Base-by-base conservation (phyloP, 805 yeast genomes). In the Saturnispora zaruensis region DNA sequence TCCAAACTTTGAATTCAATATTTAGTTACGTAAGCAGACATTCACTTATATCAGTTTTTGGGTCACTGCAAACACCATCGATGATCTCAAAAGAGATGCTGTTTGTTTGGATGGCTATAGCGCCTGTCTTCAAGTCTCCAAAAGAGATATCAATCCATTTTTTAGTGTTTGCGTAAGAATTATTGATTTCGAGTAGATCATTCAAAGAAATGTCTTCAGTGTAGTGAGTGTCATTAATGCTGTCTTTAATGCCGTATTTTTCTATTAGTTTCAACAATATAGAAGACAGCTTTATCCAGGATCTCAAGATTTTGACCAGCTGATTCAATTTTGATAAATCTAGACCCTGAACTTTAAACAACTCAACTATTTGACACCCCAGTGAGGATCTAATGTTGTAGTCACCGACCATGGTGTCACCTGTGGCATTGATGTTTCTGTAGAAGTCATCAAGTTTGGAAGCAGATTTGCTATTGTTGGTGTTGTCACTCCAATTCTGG, bases 351-450 rank as follows among this genome's bases (percentile, higher is more conserved):
- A 64, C 53, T 45, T 64, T 64, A 33, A 55, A 60, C 4, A 65
- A 44, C 40, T 62, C 58, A 16, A 63, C 55, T 54, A 65, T 58
- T 25, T 57, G 51, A 51, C 67, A 62, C 3, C 68, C 67, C 14
- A 55, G 44, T n/a, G 62, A 46, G 41, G 54, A 58, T 16, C 56
- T 43, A 14, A 53, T 24, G 4, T 28, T 41, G 23, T 20, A 23
- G 11, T 41, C 42, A 23, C 11, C 24, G 6, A 49, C 13, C 25
- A 24, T 21, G 36, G 32, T 34, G 36, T 25, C 42, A 13, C 49
- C 40, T 13, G 49, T 50, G 8, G 41, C 43, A 51, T 63, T 63
- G 11, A 59, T 50, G 7, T 41, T 42, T 11, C 46, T 41, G 45
- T 57, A 62, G 18, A 61, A 54, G 3, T 43, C 25, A 48, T 59